Evolutionary conservation across 345 rosid species (phyloP), one percentile per base, ranked within the genome.

Genomic region (Salix exigua): DNA sequence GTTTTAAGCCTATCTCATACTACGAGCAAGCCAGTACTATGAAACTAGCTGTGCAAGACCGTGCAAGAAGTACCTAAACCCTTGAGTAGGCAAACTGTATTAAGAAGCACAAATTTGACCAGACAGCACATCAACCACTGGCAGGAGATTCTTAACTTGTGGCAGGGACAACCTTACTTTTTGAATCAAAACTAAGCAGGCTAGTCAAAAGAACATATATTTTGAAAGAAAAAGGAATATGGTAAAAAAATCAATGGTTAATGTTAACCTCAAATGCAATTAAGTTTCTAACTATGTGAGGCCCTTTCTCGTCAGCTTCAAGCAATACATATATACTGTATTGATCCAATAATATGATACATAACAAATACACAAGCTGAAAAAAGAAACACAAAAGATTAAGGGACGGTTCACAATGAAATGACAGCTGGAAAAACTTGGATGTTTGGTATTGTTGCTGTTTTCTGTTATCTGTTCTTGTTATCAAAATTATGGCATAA

Each of bases 321-420:
- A 73, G 73, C 37, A 73, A 50, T 73, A 66, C 1, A 65, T n/a
- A 31, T 51, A 17, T 38, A 66, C 67, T 35, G n/a, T 10, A 60
- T 66, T 25, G 65, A 78, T 60, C 70, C 64, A 61, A 62, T 40
- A 26, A 33, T 53, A 66, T 42, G 44, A 66, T 58, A n/a, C 48
- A 78, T 64, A 35, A 63, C 26, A 21, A 6, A 30, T 31, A 25
- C 30, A 63, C 48, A 70, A 64, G 62, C 60, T 44, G 58, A 55
- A 58, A 76, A 62, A 62, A 68, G 65, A 75, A n/a, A 25, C 58
- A 7, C 28, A 21, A 38, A 38, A 19, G 28, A 19, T 30, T 44
- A 67, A 30, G 46, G 25, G 1, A 40, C 18, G 40, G 28, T 38
- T 38, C 25, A 14, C 1, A 21, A 31, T 12, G 30, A n/a, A 44